Percentiles rank a stretch among this genome's conserved stretches.
Evolutionary conservation across 2,329 filamentous ascomycete genomes (phyloP).

Genomic region (Pochonia chlamydosporia): DNA sequence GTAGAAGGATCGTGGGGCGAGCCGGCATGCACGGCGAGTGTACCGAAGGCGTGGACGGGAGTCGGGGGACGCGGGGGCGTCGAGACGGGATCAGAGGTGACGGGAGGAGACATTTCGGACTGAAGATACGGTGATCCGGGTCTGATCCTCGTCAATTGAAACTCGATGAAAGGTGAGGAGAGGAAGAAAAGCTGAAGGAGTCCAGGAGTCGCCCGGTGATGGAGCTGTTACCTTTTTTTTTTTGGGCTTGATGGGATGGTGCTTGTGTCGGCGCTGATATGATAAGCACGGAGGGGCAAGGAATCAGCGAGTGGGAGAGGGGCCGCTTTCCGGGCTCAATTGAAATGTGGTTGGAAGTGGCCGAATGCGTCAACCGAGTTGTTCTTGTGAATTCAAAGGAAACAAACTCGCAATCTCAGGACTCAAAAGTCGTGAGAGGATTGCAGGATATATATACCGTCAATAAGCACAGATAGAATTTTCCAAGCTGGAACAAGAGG

Average conservation of each 20-base stretch:
- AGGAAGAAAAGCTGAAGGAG: too few relatives aligned
- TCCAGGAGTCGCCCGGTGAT: too few relatives aligned
- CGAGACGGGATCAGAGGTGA: slow-evolving; percentile 50
- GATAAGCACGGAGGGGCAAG: too few relatives aligned
- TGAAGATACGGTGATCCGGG: background rate
- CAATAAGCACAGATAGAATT: background rate
- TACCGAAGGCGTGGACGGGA: slow-evolving; percentile 79
- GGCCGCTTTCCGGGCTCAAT: too few relatives aligned
- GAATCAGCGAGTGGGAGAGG: too few relatives aligned
- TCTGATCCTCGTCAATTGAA: too few relatives aligned
- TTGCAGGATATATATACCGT: background rate
- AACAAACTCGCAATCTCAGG: background rate
- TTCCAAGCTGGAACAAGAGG: background rate
- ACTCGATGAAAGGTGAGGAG: too few relatives aligned
- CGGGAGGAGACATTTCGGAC: slow-evolving; percentile 22
- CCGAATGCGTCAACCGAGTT: background rate
- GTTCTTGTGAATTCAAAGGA: too few relatives aligned
- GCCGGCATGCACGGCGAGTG: slow-evolving; percentile 90
- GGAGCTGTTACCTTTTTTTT: too few relatives aligned
- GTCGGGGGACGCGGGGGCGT: slow-evolving; percentile 68
- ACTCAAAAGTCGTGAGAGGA: too few relatives aligned
- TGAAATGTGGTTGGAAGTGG: background rate
- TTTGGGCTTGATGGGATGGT: too few relatives aligned
- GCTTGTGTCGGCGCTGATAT: too few relatives aligned
- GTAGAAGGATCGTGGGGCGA: slow-evolving; percentile 85